Percentiles rank a stretch among this genome's conserved stretches.
phyloP scores from a whole-genome alignment of 192 early-diverging fungal genomes.

The Backusella circina region DNA sequence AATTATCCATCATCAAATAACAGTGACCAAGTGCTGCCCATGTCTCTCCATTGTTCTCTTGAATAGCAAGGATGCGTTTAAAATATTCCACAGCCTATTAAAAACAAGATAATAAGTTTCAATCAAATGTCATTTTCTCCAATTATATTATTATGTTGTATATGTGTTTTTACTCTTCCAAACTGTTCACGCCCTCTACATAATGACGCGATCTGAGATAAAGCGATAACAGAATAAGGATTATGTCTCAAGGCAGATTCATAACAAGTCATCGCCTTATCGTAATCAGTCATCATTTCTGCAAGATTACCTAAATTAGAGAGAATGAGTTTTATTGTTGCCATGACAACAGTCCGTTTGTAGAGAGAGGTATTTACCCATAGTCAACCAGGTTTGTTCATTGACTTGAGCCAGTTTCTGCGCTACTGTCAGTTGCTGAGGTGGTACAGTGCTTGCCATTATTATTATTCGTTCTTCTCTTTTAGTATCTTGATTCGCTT shows the following conservation, averaged over 20 bases:
- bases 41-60: conserved; percentile 84
- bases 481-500: too few species aligned
- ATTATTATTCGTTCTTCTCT: not conserved
- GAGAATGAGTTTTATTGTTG: not conserved
- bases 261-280: conserved; percentile 80
- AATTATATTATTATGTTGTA: too few species aligned
- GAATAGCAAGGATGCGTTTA: conserved; percentile 77
- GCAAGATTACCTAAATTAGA: conserved; percentile 16
- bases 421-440: conserved; percentile 21
- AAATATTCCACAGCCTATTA: conserved; percentile 87
- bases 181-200: conserved; percentile 82
- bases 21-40: conserved; percentile 95
- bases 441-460: conserved; percentile 5
- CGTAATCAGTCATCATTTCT: conserved; percentile 56
- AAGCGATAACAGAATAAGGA: conserved; percentile 77
- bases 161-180: conserved; percentile 58
- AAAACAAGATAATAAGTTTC: not conserved
- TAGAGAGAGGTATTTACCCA: too few species aligned
- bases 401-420: conserved; percentile 47
- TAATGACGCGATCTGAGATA: conserved; percentile 78
- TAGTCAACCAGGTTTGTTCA: conserved; percentile 56
- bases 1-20: conserved; percentile 92
- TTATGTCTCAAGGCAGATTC: conserved; percentile 90
- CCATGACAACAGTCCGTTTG: too few species aligned
- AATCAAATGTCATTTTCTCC: too few species aligned